Evolutionary conservation across 108 stramenopile genomes (phyloP).

Genomic region (Cyclostephanos invisitatus): DNA sequence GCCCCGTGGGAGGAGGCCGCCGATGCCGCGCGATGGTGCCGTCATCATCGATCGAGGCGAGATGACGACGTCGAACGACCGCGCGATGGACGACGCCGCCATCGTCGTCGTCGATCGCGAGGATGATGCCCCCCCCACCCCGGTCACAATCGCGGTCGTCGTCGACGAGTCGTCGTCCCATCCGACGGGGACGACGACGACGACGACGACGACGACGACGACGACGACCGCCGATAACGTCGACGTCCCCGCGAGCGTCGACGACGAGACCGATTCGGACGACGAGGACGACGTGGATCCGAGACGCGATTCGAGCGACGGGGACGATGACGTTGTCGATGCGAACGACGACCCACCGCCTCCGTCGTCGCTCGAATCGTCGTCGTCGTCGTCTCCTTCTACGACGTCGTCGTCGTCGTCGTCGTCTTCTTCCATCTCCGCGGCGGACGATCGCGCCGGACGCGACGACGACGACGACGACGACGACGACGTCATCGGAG

Average conservation of each 20-base stretch:
- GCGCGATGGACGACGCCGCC: background rate
- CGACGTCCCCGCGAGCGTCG: background rate
- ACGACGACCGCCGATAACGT: background rate
- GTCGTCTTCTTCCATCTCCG: no score
- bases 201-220: background rate
- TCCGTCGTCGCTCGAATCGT: no score
- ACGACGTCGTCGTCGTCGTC: no score
- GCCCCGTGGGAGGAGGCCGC: no score
- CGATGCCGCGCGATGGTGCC: no score
- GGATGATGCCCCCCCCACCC: background rate
- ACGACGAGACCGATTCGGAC: background rate
- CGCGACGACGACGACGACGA: background rate
- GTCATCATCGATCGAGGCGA: background rate
- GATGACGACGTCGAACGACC: no score
- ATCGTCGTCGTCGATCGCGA: background rate
- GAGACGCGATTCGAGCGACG: background rate
- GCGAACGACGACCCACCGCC: no score
- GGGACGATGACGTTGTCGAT: no score
- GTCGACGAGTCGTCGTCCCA: background rate
- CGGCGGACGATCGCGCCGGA: no score
- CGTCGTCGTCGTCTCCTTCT: no score
- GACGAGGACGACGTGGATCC: background rate
- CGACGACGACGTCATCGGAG: background rate
- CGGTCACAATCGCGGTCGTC: background rate
- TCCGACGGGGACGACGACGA: no score